Percentiles rank a stretch among this genome's conserved stretches.
Evolutionary conservation across 208 protist genomes (phyloP).

Genomic region (Zelonia costaricensis): DNA sequence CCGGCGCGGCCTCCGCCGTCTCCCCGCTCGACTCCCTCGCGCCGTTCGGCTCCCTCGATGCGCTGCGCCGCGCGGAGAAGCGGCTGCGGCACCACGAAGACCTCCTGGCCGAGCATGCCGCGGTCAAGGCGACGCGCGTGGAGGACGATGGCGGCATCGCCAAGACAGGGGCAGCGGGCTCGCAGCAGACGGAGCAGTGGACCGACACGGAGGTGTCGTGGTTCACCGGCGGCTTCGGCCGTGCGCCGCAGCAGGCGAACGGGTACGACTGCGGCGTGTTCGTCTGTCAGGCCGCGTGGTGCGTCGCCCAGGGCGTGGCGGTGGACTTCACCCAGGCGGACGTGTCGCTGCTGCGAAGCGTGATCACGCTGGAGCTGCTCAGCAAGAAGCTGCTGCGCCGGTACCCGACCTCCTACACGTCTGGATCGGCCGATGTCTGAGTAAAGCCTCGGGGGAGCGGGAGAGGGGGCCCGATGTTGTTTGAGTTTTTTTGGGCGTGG

Average conservation of each 20-base stretch:
- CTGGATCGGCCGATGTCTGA: conserved; percentile 37
- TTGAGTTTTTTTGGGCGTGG: too few relatives aligned
- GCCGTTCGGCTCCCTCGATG: conserved; percentile 15
- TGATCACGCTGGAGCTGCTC: conserved; percentile 68
- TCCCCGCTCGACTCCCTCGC: conserved; percentile 19
- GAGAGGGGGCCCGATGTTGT: too few relatives aligned
- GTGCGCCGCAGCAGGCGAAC: conserved; percentile 69
- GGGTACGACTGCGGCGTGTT: conserved; percentile 82
- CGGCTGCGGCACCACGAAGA: conserved; percentile 24
- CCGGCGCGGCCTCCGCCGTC: not conserved
- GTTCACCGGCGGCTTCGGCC: conserved; percentile 41
- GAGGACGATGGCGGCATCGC: not conserved
- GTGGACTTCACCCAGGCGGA: conserved; percentile 48
- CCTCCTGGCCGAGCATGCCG: conserved; percentile 5
- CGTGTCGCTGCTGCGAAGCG: conserved; percentile 44
- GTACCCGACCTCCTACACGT: conserved; percentile 45
- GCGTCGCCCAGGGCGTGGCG: conserved; percentile 53
- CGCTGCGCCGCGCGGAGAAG: conserved; percentile 26
- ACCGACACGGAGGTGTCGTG: conserved; percentile 34
- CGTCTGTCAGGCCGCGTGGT: conserved; percentile 82
- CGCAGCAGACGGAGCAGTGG: conserved; percentile 15
- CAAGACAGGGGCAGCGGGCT: not conserved
- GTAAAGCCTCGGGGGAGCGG: not conserved
- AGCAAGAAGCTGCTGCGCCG: conserved; percentile 45
- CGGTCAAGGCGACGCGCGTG: not conserved